Base-by-base conservation (phyloP, 495 filamentous ascomycete genomes). In the Hypoxylon rickii region DNA sequence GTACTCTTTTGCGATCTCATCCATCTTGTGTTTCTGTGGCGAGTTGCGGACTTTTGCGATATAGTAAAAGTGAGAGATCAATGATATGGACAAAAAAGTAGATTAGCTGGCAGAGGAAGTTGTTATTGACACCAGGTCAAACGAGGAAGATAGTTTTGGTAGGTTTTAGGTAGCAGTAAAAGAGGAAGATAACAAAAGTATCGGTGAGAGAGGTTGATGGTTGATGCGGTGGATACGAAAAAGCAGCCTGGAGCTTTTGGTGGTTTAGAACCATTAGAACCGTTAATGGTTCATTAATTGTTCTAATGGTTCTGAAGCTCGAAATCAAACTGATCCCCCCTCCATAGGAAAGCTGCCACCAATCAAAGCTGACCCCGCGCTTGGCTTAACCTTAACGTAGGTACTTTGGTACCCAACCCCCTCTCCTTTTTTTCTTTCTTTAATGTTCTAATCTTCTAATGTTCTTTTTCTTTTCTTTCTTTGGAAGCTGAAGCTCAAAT, bases 1-100 rank as follows among this genome's bases (percentile, higher is more conserved):
- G 80, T 98, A 98, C 74, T 96, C 91, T 49, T 86, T 85, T 49
- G 92, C 89, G 64, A 98, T 96, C 74, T 98, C 94, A 72, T 96
- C 94, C 90, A 96, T 96, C 73, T 56, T 81, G 55, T 48, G 58
- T 38, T 16, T 38, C 58, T 40, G 11, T n/a, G 41, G 29, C 19
- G 24, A 41, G 2, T 20, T 11, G 11, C n/a, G 26, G 26, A 26
- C 33, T 22, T 20, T 44, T 32, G 51, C 34, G 49, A 51, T 54
- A 42, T 20, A 17, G 33, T 1, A 16, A 12, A n/a, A 12, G 13
- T 34, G 3, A 34, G 2, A 29, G 10, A 4, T 4, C 24, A 29
- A 10, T 4, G 24, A 4, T 4, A 29, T 29, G 24, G 24, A 4
- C 24, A 29, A 29, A 29, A 29, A 29, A 29, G 24, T 10, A n/a